Conservation (phyloP, 192 early-diverging fungal species). For the Gamsiella multidivaricata region DNA sequence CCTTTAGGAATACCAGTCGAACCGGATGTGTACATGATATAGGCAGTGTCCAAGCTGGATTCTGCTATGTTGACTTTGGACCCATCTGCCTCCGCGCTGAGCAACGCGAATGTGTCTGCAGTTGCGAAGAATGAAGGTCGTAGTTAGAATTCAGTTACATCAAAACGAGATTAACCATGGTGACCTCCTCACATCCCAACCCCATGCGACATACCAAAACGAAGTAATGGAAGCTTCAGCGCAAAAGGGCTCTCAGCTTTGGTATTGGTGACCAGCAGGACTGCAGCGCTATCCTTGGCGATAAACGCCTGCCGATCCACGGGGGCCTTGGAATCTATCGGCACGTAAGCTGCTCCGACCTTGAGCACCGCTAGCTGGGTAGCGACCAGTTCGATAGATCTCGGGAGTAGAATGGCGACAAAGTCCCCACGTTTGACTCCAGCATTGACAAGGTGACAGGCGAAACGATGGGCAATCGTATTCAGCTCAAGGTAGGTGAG, state of each 20-base stretch:
- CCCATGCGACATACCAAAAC: no score
- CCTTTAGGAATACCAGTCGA: constrained; percentile 55
- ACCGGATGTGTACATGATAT: constrained; percentile 25
- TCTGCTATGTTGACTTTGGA: neutral
- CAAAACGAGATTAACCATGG: no score
- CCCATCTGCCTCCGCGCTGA: no score
- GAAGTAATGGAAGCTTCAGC: no score
- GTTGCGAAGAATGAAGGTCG: no score
- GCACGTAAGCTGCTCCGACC: constrained; percentile 42
- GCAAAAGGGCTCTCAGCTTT: no score
- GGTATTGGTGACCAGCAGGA: neutral
- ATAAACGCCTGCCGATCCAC: constrained; percentile 31
- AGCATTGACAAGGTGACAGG: neutral
- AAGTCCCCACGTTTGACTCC: neutral
- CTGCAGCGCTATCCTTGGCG: constrained; percentile 3
- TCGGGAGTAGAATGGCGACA: neutral
- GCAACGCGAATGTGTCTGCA: no score
- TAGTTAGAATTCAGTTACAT: no score
- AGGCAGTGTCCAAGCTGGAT: no score
- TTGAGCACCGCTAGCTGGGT: constrained; percentile 36
- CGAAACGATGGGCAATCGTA: neutral
- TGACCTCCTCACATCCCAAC: no score
- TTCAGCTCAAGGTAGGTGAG: constrained; percentile 4
- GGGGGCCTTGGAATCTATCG: constrained; percentile 36
- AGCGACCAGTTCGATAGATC: constrained; percentile 3